Conservation (phyloP, 1,139 yeast genomes). For the Magnusiomyces fungicola region DNA sequence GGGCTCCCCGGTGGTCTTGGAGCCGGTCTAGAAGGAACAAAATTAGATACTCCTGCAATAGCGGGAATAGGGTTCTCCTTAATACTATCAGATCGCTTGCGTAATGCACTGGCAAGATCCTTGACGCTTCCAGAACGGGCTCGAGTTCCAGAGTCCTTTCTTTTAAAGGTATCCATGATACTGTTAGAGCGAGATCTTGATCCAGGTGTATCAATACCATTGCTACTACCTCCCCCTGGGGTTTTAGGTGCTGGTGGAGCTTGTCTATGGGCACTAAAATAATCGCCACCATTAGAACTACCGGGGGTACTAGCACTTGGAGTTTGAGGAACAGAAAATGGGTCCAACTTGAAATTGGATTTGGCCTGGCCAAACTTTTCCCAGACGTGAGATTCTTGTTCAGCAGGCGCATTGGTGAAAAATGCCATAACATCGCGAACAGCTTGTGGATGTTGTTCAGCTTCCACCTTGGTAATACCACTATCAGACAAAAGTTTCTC, state of each 20-base stretch:
- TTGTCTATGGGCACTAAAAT: constrained; percentile 9
- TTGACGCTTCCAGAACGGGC: constrained; percentile 14
- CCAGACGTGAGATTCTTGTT: constrained; percentile 63
- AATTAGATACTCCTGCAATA: constrained; percentile 29
- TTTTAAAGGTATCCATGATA: constrained; percentile 11
- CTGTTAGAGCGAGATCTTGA: constrained; percentile 12
- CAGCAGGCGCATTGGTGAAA: constrained; percentile 57
- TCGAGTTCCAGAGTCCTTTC: constrained; percentile 12
- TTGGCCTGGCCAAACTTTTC: constrained; percentile 54
- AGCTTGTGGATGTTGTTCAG: constrained; percentile 87
- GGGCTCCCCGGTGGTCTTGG: constrained; percentile 42
- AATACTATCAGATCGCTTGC: constrained; percentile 14
- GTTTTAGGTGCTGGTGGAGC: constrained; percentile 12
- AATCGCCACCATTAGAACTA: constrained; percentile 2
- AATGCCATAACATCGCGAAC: constrained; percentile 89
- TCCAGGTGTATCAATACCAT: background rate
- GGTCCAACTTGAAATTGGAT: too few species aligned
- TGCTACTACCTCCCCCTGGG: background rate
- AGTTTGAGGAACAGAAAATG: too few species aligned
- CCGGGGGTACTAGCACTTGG: background rate
- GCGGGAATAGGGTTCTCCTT: constrained; percentile 8
- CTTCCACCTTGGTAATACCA: constrained; percentile 80
- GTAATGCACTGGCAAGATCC: constrained; percentile 12
- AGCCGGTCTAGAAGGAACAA: constrained; percentile 62
- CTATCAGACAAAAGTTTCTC: constrained; percentile 71